Base-by-base conservation (phyloP, 805 yeast genomes). In the Scheffersomyces ergatensis region DNA sequence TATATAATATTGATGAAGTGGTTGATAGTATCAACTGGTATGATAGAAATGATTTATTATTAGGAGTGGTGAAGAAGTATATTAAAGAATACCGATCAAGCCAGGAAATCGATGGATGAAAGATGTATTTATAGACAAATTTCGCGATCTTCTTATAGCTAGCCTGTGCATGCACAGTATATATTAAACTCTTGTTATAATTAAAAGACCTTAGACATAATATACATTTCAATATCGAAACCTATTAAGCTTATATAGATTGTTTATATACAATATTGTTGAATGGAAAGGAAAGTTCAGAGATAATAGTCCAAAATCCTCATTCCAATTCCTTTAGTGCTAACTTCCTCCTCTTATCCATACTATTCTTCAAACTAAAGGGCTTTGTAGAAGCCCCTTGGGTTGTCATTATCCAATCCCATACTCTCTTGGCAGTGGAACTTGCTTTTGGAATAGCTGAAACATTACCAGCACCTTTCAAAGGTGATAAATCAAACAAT, bases 291-390 rank as follows among this genome's bases (percentile, higher is more conserved):
- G 34, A 13, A 31, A n/a, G n/a, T 31, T 13, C 13, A n/a, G 29
- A 25, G 29, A 25, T 25, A n/a, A 13, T n/a, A n/a, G n/a, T 30
- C 33, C 33, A 30, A 13, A n/a, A n/a, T n/a, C 21, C 1, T 41
- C 51, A 62, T 33, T 67, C 74, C 35, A 70, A 49, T 47, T 67
- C 72, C 47, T 61, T 61, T 45, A 70, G 47, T 8, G 75, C 75
- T 34, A 64, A 49, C 39, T 69, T 65, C 39, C 75, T 55, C 50
- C 75, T 57, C 40, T 58, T 61, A 39, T 70, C 75, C 63, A 70
- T 62, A 40, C 49, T 51, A 18, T 40, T 44, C 26, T 62, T 63
- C 16, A 59, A 56, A 14, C 51, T 41, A 32, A 17, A 43, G 38
- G 17, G 39, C 20, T 12, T 48, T 38, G 26, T 41, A 42, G 33